phyloP scores from a whole-genome alignment of 441 rosid genomes.

The Omphalea diandra region DNA sequence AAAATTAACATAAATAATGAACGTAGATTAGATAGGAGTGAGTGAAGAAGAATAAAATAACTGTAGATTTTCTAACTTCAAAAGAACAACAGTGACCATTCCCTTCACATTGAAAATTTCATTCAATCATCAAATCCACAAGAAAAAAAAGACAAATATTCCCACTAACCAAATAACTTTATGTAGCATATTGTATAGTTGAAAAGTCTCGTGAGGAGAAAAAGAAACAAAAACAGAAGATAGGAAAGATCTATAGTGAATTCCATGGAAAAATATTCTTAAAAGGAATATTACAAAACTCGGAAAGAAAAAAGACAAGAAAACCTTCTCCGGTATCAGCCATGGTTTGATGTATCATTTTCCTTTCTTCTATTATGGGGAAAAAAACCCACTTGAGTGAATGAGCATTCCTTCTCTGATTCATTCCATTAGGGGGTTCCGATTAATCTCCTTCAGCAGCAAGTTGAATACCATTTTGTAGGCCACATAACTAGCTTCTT shows the following conservation, averaged over 20 bases:
- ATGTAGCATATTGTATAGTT: not conserved
- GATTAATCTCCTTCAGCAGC: no score
- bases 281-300: not conserved
- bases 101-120: not conserved
- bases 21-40: not conserved
- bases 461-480: no score
- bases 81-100: not conserved
- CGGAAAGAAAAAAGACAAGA: not conserved
- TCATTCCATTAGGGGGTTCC: no score
- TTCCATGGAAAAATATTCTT: not conserved
- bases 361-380: not conserved
- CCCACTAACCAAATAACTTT: not conserved
- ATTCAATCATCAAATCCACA: constrained; percentile 3
- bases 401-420: constrained; percentile 9
- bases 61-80: constrained; percentile 10
- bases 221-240: no score
- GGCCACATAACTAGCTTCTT: not conserved
- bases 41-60: constrained; percentile 17
- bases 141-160: constrained; percentile 1
- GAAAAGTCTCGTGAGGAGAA: no score
- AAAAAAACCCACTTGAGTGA: no score
- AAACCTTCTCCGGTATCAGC: not conserved
- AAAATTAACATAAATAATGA: no score
- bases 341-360: constrained; percentile 1
- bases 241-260: not conserved